Evolutionary conservation across 1,284 basidiomycete genomes (phyloP).

Genomic region (Cryptococcus maquisensis): DNA sequence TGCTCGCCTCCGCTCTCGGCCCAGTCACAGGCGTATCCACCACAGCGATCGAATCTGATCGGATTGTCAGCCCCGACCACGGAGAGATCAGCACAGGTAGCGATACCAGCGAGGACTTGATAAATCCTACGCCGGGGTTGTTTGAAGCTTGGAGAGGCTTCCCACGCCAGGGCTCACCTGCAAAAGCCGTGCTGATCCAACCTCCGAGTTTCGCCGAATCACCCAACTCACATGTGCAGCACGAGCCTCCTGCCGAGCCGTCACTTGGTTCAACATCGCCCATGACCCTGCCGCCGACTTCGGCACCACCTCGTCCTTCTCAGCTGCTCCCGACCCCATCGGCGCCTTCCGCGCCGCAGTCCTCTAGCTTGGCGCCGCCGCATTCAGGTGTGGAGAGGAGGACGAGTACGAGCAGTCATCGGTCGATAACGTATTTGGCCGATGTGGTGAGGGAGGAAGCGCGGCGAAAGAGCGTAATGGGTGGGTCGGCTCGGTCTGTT

Average conservation of each 20-base stretch:
- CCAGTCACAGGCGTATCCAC: neutral
- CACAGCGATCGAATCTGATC: neutral
- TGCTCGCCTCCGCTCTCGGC: neutral
- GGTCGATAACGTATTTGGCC: constrained; percentile 19
- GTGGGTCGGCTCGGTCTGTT: too few species aligned
- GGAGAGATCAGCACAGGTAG: neutral
- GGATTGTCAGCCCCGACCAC: too few species aligned
- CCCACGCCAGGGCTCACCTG: neutral
- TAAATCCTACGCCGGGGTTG: neutral
- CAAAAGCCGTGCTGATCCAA: neutral
- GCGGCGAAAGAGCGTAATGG: neutral
- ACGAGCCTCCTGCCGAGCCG: neutral
- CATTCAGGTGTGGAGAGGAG: neutral
- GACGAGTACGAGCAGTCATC: neutral
- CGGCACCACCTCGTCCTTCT: neutral
- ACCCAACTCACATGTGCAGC: neutral
- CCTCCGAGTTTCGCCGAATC: neutral
- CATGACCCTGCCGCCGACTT: neutral
- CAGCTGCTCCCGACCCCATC: neutral
- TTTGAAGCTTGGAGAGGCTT: constrained; percentile 17
- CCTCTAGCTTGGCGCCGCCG: neutral
- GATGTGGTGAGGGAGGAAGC: constrained; percentile 4
- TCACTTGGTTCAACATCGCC: neutral
- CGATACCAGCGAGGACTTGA: neutral
- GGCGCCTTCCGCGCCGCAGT: neutral